Evolutionary conservation across 257 asterid species (phyloP).

Genomic region (Fraxinus pennsylvanica): DNA sequence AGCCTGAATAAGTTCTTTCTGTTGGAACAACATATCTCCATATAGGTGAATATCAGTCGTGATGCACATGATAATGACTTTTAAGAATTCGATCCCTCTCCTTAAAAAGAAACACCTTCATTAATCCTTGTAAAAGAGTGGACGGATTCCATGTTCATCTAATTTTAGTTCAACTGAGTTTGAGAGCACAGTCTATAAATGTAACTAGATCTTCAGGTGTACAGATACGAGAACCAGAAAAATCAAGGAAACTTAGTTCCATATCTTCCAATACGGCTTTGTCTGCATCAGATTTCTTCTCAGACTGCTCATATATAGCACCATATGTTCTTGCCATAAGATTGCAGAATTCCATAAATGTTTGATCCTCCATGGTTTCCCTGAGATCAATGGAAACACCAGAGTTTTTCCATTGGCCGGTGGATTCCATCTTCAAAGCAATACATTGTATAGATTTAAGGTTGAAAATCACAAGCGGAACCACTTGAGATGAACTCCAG

Average conservation of each 20-base stretch:
- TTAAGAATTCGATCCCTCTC: background rate
- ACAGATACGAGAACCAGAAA: slow-evolving; percentile 35
- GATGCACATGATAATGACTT: background rate
- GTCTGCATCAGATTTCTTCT: slow-evolving; percentile 13
- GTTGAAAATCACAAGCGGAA: slow-evolving; percentile 51
- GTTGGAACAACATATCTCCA: background rate
- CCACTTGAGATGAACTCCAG: slow-evolving; percentile 39
- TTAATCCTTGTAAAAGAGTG: background rate
- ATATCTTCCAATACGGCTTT: slow-evolving; percentile 29
- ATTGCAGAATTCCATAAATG: slow-evolving; percentile 54
- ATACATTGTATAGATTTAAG: slow-evolving; percentile 46
- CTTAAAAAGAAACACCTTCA: background rate
- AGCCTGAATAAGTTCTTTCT: background rate
- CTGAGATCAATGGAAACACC: slow-evolving; percentile 28
- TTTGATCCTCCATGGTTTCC: slow-evolving; percentile 44
- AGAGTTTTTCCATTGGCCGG: slow-evolving; percentile 33
- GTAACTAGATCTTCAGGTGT: slow-evolving; percentile 54
- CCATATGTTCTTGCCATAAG: slow-evolving; percentile 51
- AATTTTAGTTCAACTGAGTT: slow-evolving; percentile 32
- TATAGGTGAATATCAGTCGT: background rate
- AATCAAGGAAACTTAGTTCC: slow-evolving; percentile 27
- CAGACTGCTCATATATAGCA: slow-evolving; percentile 30
- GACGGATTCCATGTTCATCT: slow-evolving; percentile 6
- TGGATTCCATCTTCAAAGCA: slow-evolving; percentile 58
- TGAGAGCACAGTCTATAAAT: slow-evolving; percentile 50